Evolutionary conservation across 78 protist species (phyloP).

Genomic region (Polysphondylium violaceum): DNA sequence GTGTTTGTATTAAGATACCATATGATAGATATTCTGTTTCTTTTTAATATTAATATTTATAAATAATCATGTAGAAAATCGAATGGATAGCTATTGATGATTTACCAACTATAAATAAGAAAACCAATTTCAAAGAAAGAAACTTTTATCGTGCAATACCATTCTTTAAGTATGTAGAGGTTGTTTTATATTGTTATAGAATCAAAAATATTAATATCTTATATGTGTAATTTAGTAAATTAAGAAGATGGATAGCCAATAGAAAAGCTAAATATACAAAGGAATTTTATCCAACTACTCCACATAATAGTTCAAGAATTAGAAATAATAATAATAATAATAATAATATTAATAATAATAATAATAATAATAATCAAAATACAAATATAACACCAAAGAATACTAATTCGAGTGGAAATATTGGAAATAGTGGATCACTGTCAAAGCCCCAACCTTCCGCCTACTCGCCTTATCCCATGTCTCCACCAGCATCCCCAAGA

Average conservation of each 20-base stretch:
- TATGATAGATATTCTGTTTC: background rate
- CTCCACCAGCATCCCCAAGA: conserved; percentile 73
- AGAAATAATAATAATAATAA: background rate
- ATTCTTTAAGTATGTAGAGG: conserved; percentile 38
- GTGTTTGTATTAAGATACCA: conserved; percentile 14
- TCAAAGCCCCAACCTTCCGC: background rate
- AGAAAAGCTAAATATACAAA: conserved; percentile 47
- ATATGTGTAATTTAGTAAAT: background rate
- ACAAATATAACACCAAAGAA: background rate
- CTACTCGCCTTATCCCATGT: conserved; percentile 65
- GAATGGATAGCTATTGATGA: conserved; percentile 69
- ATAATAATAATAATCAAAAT: conserved; percentile 1
- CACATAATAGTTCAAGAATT: background rate
- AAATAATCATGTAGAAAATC: conserved; percentile 27
- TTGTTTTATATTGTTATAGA: background rate
- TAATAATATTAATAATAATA: background rate
- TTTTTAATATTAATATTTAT: background rate
- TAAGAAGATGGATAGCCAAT: conserved; percentile 57
- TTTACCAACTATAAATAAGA: conserved; percentile 40
- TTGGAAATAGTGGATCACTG: no score
- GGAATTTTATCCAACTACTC: conserved; percentile 46
- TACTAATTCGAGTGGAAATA: background rate
- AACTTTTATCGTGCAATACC: conserved; percentile 70
- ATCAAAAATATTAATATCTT: background rate
- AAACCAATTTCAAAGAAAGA: conserved; percentile 34